A percentile compares a stretch with the other conserved stretches of the same genome.
phyloP scores from a whole-genome alignment of 352 stramenopile genomes.

The Phytophthora melonis region DNA sequence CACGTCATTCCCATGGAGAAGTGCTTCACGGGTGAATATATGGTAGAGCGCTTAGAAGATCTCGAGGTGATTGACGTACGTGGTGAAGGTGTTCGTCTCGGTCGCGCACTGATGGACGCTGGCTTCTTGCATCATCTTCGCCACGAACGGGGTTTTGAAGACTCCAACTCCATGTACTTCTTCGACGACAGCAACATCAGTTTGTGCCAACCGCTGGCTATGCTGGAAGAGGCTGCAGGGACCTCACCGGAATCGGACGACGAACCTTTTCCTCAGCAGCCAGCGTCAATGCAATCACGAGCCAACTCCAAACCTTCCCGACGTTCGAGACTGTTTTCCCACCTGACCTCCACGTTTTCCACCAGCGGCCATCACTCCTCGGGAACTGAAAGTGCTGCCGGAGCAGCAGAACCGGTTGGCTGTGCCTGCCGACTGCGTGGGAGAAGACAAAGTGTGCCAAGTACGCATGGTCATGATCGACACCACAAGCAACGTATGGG shows the following conservation, averaged over 20 bases:
- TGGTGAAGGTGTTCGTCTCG: constrained; percentile 53
- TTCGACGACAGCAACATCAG: constrained; percentile 62
- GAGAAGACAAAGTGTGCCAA: constrained; percentile 13
- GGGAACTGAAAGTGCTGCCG: background rate
- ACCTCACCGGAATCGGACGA: constrained; percentile 38
- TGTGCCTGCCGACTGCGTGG: constrained; percentile 40
- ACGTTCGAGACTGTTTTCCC: constrained; percentile 32
- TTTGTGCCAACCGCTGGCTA: constrained; percentile 51
- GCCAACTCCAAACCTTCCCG: constrained; percentile 25
- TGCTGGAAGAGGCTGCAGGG: constrained; percentile 42
- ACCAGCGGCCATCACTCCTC: constrained; percentile 19
- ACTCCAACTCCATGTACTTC: constrained; percentile 49
- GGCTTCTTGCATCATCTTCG: constrained; percentile 63
- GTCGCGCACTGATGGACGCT: constrained; percentile 69
- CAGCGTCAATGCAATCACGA: background rate
- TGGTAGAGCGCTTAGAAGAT: constrained; percentile 51
- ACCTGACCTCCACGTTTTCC: constrained; percentile 41
- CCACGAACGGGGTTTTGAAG: constrained; percentile 51
- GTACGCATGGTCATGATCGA: constrained; percentile 3
- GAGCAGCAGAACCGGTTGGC: background rate
- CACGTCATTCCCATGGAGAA: constrained; percentile 27
- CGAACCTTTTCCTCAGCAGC: constrained; percentile 12
- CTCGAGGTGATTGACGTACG: constrained; percentile 30
- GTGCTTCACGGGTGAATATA: constrained; percentile 42
- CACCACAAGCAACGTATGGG: constrained; percentile 10